Percentiles rank a stretch among this genome's conserved stretches.
Conservation (phyloP, 2,329 filamentous ascomycete genomes). For the Penicillium sp. region DNA sequence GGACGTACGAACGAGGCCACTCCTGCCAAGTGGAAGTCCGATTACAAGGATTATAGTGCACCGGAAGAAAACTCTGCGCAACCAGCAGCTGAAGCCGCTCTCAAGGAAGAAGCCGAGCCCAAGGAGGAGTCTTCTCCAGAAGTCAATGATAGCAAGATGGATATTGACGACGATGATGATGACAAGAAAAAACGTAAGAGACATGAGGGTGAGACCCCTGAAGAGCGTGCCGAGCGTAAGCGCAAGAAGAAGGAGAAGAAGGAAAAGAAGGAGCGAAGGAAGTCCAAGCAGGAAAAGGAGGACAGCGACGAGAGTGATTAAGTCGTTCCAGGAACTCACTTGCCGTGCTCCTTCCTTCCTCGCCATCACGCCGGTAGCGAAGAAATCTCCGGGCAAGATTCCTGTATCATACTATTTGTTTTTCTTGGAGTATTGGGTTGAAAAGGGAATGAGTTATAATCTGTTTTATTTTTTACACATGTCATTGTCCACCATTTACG, state of each 20-base stretch:
- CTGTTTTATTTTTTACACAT: constrained; percentile 12
- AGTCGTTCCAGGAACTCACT: constrained; percentile 33
- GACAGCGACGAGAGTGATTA: constrained; percentile 62
- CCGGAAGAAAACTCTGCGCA: constrained; percentile 50
- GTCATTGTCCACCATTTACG: constrained; percentile 1
- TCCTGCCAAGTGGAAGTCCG: constrained; percentile 87
- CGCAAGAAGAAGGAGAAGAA: constrained; percentile 60
- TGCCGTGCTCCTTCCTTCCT: constrained; percentile 20
- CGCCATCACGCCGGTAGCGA: constrained; percentile 12
- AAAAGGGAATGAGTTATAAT: constrained; percentile 40
- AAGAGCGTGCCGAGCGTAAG: constrained; percentile 56
- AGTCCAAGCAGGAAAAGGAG: constrained; percentile 80
- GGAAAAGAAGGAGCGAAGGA: constrained; percentile 71
- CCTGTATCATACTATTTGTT: constrained; percentile 48
- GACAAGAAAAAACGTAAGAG: constrained; percentile 60
- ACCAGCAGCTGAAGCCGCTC: constrained; percentile 51
- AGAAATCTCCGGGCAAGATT: constrained; percentile 29
- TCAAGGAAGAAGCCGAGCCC: constrained; percentile 40
- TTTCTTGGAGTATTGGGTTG: constrained; percentile 45
- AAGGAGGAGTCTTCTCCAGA: constrained; percentile 34
- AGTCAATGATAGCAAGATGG: constrained; percentile 45
- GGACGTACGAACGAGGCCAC: constrained; percentile 91
- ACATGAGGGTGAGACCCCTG: constrained; percentile 60
- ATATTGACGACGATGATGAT: constrained; percentile 44
- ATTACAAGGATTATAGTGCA: constrained; percentile 88